Base-by-base conservation (phyloP, 768 basidiomycete species). In the Suillus weaverae region DNA sequence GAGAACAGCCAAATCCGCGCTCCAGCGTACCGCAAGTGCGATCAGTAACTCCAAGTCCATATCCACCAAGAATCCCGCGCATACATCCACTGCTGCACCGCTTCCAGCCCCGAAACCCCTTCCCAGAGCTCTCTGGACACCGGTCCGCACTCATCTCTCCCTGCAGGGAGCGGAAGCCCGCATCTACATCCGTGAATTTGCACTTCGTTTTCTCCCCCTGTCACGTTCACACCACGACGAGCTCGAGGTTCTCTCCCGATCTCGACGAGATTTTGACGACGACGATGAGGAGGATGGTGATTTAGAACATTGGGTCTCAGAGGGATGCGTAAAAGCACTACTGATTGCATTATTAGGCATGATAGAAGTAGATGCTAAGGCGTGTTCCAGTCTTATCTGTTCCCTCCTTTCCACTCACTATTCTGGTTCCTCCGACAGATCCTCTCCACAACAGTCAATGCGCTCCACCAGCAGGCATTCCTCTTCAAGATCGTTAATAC, bases 141-240 rank as follows among this genome's bases (percentile, higher is more conserved):
- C 72, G 7, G 71, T 90, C 7, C 78, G 78, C 1, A 78, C 81
- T 14, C 69, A 67, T 36, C 76, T 89, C 16, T 75, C 79, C 6
- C 76, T 79, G 44, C 70, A 78, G 1, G 83, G 85, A 46, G 85
- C 83, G 1, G 82, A 89, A 66, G 80, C 83, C 33, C 86, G 91
- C 11, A 83, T 93, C 55, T 79, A 85, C 68, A 88, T 93, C 50
- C 86, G 92, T 63, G 92, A 94, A 74, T 94, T 92, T 72, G 71
- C 85, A 13, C 71, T 90, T 55, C 83, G 92, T 39, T 93, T 93
- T 67, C 73, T 88, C 68, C 84, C 86, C 77, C 69, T 76, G 30
- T 83, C 48, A 72, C 85, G 56, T 80, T 82, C 74, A 3, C 83
- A 87, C 62, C 72, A 89, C 5, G 85, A 89, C 54, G 89, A 92